These are phyloP conservation scores for Testicularia cyperi DNA, from an alignment of 1,284 basidiomycete species.

Conservation along the genomic window DNA sequence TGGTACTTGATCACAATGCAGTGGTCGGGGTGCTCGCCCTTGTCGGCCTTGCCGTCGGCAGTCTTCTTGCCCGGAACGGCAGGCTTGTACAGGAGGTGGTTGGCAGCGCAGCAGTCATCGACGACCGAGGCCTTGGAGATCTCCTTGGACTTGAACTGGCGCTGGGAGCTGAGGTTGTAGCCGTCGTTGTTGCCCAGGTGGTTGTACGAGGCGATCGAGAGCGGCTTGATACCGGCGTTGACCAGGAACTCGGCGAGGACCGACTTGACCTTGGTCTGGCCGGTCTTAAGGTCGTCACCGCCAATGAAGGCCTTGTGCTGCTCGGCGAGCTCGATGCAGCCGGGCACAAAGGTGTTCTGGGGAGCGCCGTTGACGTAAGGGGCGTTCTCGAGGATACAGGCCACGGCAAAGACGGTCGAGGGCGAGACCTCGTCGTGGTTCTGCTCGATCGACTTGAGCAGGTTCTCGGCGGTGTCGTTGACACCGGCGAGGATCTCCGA, in stretches of 20 bases:
- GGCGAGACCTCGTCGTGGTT: conserved; percentile 93
- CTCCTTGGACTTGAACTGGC: conserved; percentile 96
- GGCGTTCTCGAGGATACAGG: conserved; percentile 88
- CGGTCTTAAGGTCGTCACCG: conserved; percentile 89
- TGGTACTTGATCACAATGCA: conserved; percentile 72
- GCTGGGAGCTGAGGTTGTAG: conserved; percentile 83
- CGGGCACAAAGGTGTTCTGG: conserved; percentile 98
- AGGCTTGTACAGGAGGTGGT: conserved; percentile 84
- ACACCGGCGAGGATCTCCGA: conserved; percentile 89
- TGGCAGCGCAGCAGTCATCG: conserved; percentile 72
- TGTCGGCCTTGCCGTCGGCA: conserved; percentile 65
- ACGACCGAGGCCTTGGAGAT: conserved; percentile 84
- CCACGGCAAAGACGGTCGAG: conserved; percentile 91
- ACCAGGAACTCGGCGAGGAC: conserved; percentile 97
- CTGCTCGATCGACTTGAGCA: conserved; percentile 77
- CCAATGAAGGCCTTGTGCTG: conserved; percentile 87
- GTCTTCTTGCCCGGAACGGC: conserved; percentile 61
- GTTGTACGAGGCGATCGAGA: conserved; percentile 96
- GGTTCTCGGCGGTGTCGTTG: conserved; percentile 89
- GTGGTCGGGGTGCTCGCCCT: conserved; percentile 95
- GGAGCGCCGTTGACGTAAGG: conserved; percentile 98
- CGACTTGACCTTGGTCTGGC: conserved; percentile 68
- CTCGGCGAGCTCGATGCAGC: conserved; percentile 90
- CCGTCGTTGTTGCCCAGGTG: conserved; percentile 99
- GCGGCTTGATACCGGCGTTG: conserved; percentile 97